phyloP scores from a whole-genome alignment of 2,329 filamentous ascomycete species.

The Cordyceps sp. region DNA sequence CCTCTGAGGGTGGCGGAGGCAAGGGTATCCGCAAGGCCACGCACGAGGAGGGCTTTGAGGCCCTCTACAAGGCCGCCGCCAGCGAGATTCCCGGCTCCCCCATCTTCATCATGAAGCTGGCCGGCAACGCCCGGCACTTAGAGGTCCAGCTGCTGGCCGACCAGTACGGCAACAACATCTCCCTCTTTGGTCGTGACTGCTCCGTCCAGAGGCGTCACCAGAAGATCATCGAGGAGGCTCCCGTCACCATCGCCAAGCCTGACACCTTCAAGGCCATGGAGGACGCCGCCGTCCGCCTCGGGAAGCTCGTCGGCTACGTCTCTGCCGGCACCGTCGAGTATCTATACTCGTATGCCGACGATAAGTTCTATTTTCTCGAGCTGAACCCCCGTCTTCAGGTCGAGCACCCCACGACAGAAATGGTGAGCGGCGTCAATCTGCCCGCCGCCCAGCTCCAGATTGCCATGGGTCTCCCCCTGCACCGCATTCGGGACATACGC shows the following conservation, averaged over 20 bases:
- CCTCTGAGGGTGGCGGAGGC: conserved; percentile 96
- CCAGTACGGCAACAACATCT: conserved; percentile 99
- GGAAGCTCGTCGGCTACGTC: conserved; percentile 90
- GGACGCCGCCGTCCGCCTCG: conserved; percentile 84
- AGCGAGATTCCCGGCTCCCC: conserved; percentile 96
- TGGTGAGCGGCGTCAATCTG: conserved; percentile 96
- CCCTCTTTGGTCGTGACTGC: conserved; percentile 94
- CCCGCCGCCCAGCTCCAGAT: conserved; percentile 96
- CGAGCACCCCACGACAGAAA: conserved; percentile 97
- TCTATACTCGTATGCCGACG: conserved; percentile 90
- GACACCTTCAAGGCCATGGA: conserved; percentile 93
- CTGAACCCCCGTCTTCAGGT: conserved; percentile 98
- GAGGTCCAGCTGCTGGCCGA: conserved; percentile 95
- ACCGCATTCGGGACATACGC: conserved; percentile 91
- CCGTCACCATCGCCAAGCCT: conserved; percentile 85
- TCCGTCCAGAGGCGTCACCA: conserved; percentile 97
- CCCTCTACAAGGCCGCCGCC: conserved; percentile 85
- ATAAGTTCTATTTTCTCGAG: conserved; percentile 99
- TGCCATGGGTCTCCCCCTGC: conserved; percentile 93
- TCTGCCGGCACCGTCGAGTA: conserved; percentile 98
- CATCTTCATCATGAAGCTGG: conserved; percentile 99
- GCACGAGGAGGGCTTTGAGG: conserved; percentile 66
- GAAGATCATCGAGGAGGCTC: conserved; percentile 98
- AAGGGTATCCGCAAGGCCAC: conserved; percentile 97
- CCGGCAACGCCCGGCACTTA: conserved; percentile 87